phyloP scores from a whole-genome alignment of 805 yeast genomes.

The Suhomyces pyralidae region DNA sequence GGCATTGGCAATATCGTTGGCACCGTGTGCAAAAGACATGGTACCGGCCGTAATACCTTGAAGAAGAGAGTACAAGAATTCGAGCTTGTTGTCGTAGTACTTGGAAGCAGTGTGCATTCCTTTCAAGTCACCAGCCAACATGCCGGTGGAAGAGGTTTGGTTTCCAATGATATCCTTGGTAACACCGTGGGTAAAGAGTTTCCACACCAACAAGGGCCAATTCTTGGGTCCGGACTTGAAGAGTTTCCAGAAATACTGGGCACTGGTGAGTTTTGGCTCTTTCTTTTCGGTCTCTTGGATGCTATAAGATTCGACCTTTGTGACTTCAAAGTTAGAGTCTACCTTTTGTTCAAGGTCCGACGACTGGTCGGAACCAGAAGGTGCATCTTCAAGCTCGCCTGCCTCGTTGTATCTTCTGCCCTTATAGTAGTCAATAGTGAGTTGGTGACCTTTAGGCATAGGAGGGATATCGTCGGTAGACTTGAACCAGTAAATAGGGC shows the following conservation, averaged over 20 bases:
- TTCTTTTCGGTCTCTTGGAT: slow-evolving; percentile 12
- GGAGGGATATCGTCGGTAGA: slow-evolving; percentile 62
- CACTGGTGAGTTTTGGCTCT: slow-evolving; percentile 29
- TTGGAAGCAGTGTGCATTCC: slow-evolving; percentile 56
- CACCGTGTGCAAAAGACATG: slow-evolving; percentile 81
- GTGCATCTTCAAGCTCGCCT: slow-evolving; percentile 8
- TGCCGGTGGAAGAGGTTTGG: slow-evolving; percentile 41
- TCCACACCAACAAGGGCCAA: slow-evolving; percentile 54
- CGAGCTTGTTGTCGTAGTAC: slow-evolving; percentile 68
- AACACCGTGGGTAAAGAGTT: slow-evolving; percentile 56
- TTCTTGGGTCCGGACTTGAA: slow-evolving; percentile 44
- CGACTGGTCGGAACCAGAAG: slow-evolving; percentile 3
- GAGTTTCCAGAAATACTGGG: slow-evolving; percentile 40
- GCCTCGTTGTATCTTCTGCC: slow-evolving; percentile 47
- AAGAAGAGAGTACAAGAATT: slow-evolving; percentile 61
- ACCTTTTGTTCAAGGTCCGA: slow-evolving; percentile 15
- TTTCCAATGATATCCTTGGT: slow-evolving; percentile 56
- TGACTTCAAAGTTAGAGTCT: slow-evolving; percentile 11
- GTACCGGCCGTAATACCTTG: slow-evolving; percentile 75
- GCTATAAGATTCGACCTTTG: slow-evolving; percentile 10
- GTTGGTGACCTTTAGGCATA: slow-evolving; percentile 53
- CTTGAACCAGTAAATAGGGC: slow-evolving; percentile 56
- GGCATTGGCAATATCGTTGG: slow-evolving; percentile 77
- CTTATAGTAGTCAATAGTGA: slow-evolving; percentile 62
- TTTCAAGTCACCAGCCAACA: slow-evolving; percentile 45